Evolutionary conservation across 148 eudicot species (phyloP), one percentile per base, ranked within the genome.

Genomic region (Euryodendron excelsum): DNA sequence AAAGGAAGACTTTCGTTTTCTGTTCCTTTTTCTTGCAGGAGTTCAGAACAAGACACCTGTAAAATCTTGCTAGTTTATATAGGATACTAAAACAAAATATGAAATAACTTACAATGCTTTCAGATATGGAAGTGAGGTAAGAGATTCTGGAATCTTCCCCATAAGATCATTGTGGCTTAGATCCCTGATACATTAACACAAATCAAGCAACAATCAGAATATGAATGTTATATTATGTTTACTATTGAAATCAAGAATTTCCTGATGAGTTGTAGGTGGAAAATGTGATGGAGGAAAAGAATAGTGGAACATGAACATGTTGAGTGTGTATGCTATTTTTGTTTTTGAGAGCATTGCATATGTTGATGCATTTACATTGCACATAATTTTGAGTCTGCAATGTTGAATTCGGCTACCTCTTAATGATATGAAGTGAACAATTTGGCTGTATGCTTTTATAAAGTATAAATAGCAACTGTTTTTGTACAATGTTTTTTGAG

Each of bases 81-180:
- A 58, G 5, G 18, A 60, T 10, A 44, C 12, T n/a, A 48, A 23
- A 52, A 5, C 39, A 44, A 11, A 9, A 0, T 18, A 64, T 1
- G 23, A 7, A 48, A 62, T 37, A 61, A 71, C 90, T 87, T 79
- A 85, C 88, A 87, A 66, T 10, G 61, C 68, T 76, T 60, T 61
- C 84, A 87, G 71, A 77, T 76, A 20, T 47, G 80, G 81, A 65
- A 82, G 80, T 62, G 82, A 80, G 74, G 52, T 18, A 37, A 83
- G 68, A 60, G 85, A 76, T 21, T 63, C 84, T 74, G 84, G 80
- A 44, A 87, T 81, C 31, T 20, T 79, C 74, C 90, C 90, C 71
- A 13, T 81, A 59, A 87, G 83, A 69, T 85, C 79, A 77, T 87
- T 87, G 83, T 87, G 82, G 77, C 90, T 83, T 67, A 87, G 69